These are phyloP conservation scores for Colletotrichum somersetense DNA, from an alignment of 2,329 filamentous ascomycete species.

Conservation along the genomic window DNA sequence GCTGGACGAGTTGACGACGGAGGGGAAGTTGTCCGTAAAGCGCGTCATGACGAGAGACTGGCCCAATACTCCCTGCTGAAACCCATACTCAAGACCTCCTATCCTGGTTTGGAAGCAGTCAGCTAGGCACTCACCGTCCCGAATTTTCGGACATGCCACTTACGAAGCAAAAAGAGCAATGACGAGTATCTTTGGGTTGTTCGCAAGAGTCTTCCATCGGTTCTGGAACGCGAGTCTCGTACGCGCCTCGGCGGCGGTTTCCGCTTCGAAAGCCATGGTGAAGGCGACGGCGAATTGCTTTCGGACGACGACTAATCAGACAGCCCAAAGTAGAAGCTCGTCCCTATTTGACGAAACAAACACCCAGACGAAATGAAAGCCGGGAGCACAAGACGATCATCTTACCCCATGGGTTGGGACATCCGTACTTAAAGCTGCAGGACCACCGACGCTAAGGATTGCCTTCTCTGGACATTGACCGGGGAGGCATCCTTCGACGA, in stretches of 20 bases:
- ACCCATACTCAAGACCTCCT: slow-evolving; percentile 65
- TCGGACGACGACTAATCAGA: background rate
- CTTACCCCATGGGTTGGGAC: background rate
- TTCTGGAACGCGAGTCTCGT: slow-evolving; percentile 37
- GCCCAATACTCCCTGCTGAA: slow-evolving; percentile 64
- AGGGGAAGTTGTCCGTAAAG: slow-evolving; percentile 63
- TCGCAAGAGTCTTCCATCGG: slow-evolving; percentile 48
- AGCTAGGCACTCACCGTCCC: background rate
- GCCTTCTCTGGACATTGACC: slow-evolving; percentile 18
- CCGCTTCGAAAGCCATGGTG: slow-evolving; percentile 29
- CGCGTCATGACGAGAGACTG: slow-evolving; percentile 66
- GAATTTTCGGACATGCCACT: slow-evolving; percentile 27
- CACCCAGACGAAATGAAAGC: background rate
- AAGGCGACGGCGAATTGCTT: background rate
- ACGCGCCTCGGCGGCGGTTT: slow-evolving; percentile 35
- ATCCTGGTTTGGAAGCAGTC: slow-evolving; percentile 50
- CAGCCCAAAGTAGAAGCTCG: background rate
- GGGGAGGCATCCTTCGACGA: slow-evolving; percentile 14
- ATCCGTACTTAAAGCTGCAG: slow-evolving; percentile 34
- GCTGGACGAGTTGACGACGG: slow-evolving; percentile 58
- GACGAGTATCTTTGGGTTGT: slow-evolving; percentile 54
- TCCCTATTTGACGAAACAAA: background rate
- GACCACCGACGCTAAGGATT: slow-evolving; percentile 33
- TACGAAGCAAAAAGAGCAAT: slow-evolving; percentile 58
- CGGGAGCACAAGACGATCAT: background rate